A percentile compares a stretch with the other conserved stretches of the same genome.
phyloP scores from a whole-genome alignment of 768 basidiomycete genomes.

The Tricholoma sp. region DNA sequence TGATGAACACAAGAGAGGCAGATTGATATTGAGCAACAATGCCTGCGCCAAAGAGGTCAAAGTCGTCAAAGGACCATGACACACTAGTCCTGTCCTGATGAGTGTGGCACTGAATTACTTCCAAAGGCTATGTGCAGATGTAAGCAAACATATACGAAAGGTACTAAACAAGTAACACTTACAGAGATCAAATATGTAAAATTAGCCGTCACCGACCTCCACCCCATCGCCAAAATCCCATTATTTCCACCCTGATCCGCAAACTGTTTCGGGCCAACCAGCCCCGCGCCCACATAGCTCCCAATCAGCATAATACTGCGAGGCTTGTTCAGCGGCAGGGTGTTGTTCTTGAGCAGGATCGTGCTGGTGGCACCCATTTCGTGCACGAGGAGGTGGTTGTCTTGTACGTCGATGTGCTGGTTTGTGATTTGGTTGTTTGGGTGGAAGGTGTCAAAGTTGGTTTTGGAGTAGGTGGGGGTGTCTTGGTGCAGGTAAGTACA shows the following conservation, averaged over 20 bases:
- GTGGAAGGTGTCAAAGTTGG: conserved; percentile 69
- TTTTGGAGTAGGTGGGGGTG: conserved; percentile 49
- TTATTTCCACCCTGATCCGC: conserved; percentile 33
- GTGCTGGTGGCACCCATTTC: conserved; percentile 71
- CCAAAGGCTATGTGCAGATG: conserved; percentile 48
- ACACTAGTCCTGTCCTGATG: conserved; percentile 60
- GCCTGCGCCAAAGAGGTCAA: conserved; percentile 47
- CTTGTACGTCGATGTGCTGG: conserved; percentile 63
- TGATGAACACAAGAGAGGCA: conserved; percentile 76
- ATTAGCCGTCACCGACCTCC: conserved; percentile 82
- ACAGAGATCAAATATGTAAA: conserved; percentile 79
- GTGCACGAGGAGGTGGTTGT: conserved; percentile 64
- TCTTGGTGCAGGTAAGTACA: conserved; percentile 72
- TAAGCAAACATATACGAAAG: background rate
- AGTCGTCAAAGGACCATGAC: conserved; percentile 69
- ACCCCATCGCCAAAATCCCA: conserved; percentile 75
- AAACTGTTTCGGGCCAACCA: conserved; percentile 67
- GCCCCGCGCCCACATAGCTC: conserved; percentile 52
- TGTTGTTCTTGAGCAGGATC: conserved; percentile 72
- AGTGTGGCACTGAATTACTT: conserved; percentile 75
- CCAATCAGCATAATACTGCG: conserved; percentile 59
- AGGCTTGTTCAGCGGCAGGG: conserved; percentile 56
- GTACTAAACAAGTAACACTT: conserved; percentile 16
- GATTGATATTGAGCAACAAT: conserved; percentile 45
- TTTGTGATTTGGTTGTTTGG: conserved; percentile 49